phyloP scores from a whole-genome alignment of 305 asterid genomes.

The Fraxinus ornus region DNA sequence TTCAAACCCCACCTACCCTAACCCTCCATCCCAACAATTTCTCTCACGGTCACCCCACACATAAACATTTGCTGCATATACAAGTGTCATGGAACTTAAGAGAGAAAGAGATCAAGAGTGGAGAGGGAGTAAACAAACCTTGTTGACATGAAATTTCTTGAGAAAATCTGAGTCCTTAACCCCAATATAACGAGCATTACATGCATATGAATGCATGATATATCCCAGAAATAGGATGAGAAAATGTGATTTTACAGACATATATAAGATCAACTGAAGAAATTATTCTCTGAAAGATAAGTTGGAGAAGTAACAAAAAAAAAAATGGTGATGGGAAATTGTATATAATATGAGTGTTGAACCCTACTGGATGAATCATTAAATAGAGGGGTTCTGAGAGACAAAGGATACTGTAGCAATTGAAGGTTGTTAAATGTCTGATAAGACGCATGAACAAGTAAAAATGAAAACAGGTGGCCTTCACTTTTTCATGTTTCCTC shows the following conservation, averaged over 20 bases:
- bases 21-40: not conserved
- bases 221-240: not conserved
- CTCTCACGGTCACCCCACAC: not conserved
- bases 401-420: conserved; percentile 5
- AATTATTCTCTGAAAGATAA: not conserved
- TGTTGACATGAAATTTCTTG: not conserved
- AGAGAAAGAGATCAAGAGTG: not conserved
- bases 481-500: not conserved
- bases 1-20: not conserved
- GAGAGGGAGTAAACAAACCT: not conserved
- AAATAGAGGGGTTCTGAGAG: not conserved
- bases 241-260: not conserved
- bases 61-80: not conserved
- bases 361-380: not conserved
- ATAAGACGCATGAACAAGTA: not conserved
- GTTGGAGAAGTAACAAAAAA: not conserved
- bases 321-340: not conserved
- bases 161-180: not conserved
- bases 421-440: not conserved
- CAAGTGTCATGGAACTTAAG: not conserved
- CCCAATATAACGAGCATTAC: not conserved
- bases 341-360: not conserved
- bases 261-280: not conserved
- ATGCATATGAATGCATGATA: not conserved
- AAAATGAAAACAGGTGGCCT: not conserved